Conservation (phyloP, 1,284 basidiomycete species). For the Marasmius oreades region DNA sequence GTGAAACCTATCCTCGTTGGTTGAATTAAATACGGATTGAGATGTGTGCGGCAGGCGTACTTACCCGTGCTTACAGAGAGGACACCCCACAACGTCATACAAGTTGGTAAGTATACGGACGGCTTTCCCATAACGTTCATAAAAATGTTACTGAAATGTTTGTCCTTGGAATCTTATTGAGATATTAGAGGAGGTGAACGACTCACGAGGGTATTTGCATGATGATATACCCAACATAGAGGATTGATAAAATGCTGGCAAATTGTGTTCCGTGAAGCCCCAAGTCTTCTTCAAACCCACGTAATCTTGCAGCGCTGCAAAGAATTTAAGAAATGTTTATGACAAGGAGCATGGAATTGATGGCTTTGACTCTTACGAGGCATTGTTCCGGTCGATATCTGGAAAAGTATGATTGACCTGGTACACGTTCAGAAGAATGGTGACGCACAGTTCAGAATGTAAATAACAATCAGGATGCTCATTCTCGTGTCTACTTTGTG, state of each 20-base stretch:
- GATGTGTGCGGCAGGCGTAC: slow-evolving; percentile 4
- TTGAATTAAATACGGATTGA: background rate
- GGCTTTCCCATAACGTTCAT: slow-evolving; percentile 70
- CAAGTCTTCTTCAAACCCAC: slow-evolving; percentile 71
- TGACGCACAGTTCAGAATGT: slow-evolving; percentile 62
- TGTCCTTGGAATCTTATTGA: background rate
- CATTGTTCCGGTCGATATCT: slow-evolving; percentile 70
- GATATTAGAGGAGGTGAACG: background rate
- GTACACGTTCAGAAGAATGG: background rate
- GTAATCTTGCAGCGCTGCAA: slow-evolving; percentile 57
- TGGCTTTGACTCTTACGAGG: slow-evolving; percentile 34
- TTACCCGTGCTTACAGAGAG: slow-evolving; percentile 61
- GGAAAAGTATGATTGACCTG: background rate
- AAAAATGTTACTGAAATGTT: slow-evolving; percentile 61
- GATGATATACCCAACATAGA: slow-evolving; percentile 77
- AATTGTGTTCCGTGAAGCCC: slow-evolving; percentile 63
- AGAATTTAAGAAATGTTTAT: background rate
- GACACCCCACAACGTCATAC: slow-evolving; percentile 71
- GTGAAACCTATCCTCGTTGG: slow-evolving; percentile 43
- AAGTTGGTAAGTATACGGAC: slow-evolving; percentile 67
- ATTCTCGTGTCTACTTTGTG: slow-evolving; percentile 62
- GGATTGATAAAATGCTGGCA: slow-evolving; percentile 66
- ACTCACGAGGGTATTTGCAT: slow-evolving; percentile 78
- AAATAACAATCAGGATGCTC: slow-evolving; percentile 63
- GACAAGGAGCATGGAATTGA: background rate